These are phyloP conservation scores for Hirsutella minnesotensis DNA, from an alignment of 2,329 filamentous ascomycete species.

Conservation along the genomic window DNA sequence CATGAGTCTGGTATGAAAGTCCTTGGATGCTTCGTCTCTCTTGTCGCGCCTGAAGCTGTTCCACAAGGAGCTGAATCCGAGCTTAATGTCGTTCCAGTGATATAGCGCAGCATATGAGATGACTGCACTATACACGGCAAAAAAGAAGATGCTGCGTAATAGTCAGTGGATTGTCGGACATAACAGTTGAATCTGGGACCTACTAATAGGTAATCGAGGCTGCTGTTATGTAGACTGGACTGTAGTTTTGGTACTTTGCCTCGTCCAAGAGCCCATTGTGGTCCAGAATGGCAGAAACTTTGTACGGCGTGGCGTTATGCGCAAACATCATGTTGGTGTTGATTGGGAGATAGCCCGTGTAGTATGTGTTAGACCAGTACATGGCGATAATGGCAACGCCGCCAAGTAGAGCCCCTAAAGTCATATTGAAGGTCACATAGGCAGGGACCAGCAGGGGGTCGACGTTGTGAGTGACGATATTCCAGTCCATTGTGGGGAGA, in stretches of 20 bases:
- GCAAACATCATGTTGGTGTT: slow-evolving; percentile 27
- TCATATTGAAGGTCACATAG: slow-evolving; percentile 23
- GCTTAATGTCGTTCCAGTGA: too few relatives aligned
- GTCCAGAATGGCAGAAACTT: slow-evolving; percentile 22
- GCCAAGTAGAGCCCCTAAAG: slow-evolving; percentile 16
- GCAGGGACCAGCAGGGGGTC: slow-evolving; percentile 27
- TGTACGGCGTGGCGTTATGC: slow-evolving; percentile 24
- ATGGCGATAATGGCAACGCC: slow-evolving; percentile 17
- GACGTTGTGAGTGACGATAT: slow-evolving; percentile 15
- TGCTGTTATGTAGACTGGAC: too few relatives aligned
- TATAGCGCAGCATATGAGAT: too few relatives aligned
- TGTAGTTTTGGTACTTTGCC: slow-evolving; percentile 25
- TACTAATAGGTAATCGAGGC: too few relatives aligned
- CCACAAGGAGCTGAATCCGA: too few relatives aligned
- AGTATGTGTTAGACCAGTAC: slow-evolving; percentile 21
- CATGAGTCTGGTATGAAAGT: too few relatives aligned
- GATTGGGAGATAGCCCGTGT: slow-evolving; percentile 27
- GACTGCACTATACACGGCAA: too few relatives aligned
- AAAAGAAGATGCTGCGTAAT: too few relatives aligned
- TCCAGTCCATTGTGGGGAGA: slow-evolving; percentile 31
- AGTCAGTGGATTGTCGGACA: background rate
- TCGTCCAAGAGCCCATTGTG: slow-evolving; percentile 22
- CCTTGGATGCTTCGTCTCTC: too few relatives aligned
- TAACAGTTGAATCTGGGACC: too few relatives aligned
- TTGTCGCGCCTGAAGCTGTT: too few relatives aligned